phyloP scores from a whole-genome alignment of 257 asterid species.

The Cruciata laevipes region DNA sequence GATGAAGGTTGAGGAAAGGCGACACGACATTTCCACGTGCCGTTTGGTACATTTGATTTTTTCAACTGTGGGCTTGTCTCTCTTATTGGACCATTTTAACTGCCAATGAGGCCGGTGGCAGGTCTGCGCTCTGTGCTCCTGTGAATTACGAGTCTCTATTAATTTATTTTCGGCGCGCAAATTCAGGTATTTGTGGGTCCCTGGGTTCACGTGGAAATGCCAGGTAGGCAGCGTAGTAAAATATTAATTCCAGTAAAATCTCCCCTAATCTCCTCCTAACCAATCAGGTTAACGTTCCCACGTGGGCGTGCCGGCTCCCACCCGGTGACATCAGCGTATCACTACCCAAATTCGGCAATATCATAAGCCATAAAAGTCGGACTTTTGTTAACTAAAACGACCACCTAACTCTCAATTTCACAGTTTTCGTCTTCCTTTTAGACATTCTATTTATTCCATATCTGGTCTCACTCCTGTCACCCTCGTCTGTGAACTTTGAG shows the following conservation, averaged over 20 bases:
- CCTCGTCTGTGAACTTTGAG: background rate
- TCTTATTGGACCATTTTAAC: background rate
- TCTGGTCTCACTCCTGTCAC: background rate
- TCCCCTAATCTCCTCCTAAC: slow-evolving; percentile 59
- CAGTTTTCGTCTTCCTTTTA: background rate
- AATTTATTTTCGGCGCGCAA: background rate
- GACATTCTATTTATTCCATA: background rate
- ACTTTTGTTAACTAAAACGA: background rate
- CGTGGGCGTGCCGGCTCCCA: slow-evolving; percentile 57
- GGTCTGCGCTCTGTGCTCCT: no score
- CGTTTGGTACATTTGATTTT: background rate
- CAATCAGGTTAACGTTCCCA: slow-evolving; percentile 58
- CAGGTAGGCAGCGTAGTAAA: slow-evolving; percentile 1
- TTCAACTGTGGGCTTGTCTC: background rate
- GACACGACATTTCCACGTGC: slow-evolving; percentile 1
- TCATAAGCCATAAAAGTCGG: background rate
- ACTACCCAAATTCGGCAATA: background rate
- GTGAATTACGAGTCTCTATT: background rate
- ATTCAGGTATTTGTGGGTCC: slow-evolving; percentile 4
- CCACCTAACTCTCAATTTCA: background rate
- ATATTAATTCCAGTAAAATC: slow-evolving; percentile 25
- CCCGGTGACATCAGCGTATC: slow-evolving; percentile 14
- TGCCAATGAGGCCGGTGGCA: background rate
- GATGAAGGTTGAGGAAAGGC: background rate
- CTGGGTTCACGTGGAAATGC: slow-evolving; percentile 17